A percentile compares a stretch with the other conserved stretches of the same genome.
These are phyloP conservation scores for Candida maltosa DNA, from an alignment of 805 yeast genomes.

Conservation along the genomic window DNA sequence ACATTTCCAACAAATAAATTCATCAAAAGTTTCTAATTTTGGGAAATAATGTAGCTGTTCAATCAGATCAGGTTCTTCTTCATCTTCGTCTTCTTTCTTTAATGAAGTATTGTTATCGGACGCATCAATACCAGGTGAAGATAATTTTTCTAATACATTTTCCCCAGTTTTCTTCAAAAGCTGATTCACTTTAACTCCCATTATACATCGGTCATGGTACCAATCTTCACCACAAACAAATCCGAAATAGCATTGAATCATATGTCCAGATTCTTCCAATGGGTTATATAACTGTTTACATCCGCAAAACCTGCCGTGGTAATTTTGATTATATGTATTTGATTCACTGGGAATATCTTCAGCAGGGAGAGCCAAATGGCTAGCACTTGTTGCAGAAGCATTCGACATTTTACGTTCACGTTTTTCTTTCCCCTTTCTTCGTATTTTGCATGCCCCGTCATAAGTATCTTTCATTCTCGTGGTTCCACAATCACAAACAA, in stretches of 20 bases:
- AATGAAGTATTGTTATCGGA: not conserved
- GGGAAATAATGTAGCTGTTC: conserved; percentile 60
- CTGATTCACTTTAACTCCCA: conserved; percentile 45
- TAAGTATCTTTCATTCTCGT: conserved; percentile 46
- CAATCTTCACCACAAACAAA: conserved; percentile 91
- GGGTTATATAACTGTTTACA: conserved; percentile 70
- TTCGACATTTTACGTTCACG: not conserved
- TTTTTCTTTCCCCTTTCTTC: conserved; percentile 7
- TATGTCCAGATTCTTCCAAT: conserved; percentile 64
- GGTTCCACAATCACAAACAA: conserved; percentile 95
- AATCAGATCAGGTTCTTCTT: conserved; percentile 26
- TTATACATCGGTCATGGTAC: conserved; percentile 89
- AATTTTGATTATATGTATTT: conserved; percentile 74
- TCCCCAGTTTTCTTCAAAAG: conserved; percentile 25
- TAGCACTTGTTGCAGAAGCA: conserved; percentile 10
- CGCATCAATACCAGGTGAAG: conserved; percentile 48
- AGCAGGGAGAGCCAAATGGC: conserved; percentile 18
- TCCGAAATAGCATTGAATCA: conserved; percentile 90
- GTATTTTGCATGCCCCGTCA: conserved; percentile 45
- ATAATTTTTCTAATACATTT: conserved; percentile 38
- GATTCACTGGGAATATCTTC: conserved; percentile 61
- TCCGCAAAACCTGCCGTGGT: conserved; percentile 68
- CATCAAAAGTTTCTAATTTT: conserved; percentile 61
- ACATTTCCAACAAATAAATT: conserved; percentile 84
- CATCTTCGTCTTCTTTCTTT: conserved; percentile 16